Base-by-base conservation (phyloP, 768 basidiomycete genomes). In the Clitopilus hobsonii region DNA sequence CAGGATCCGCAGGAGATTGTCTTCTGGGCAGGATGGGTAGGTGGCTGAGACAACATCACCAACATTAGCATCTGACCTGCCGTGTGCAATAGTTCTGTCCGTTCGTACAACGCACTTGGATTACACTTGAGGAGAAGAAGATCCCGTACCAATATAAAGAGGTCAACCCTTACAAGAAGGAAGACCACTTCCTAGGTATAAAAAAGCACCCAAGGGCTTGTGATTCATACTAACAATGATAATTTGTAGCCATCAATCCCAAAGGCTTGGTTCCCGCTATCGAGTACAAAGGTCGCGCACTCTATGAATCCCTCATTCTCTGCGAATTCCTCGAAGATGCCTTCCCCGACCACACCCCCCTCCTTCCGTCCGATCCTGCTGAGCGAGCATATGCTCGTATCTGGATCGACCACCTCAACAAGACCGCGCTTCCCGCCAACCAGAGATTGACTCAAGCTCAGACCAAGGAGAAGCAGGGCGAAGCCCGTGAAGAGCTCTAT, bases 131-230 rank as follows among this genome's bases (percentile, higher is more conserved):
- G 62, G 86, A 88, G 63, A 80, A 75, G 53, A 78, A 78, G 0
- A 80, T 88, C 25, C 80, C 81, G 1, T 89, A 88, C 61, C 83
- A 85, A 57, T 86, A 85, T 64, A 77, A 78, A 56, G 83, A 87
- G 63, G 76, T 83, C 20, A 85, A 86, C 66, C 84, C 85, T 1
- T 88, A 88, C 73, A 84, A 84, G 69, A 88, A 87, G 60, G 82
- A 82, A 61, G 68, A 74, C 14, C 74, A 79, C 38, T 83, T 82
- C 62, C 70, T 83, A 26, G 77, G 81, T 79, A 56, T 29, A 74
- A 4, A 36, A n/a, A 36, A 2, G 32, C n/a, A 14, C 32, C 13
- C n/a, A n/a, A 36, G n/a, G n/a, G 10, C 8, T 2, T 10, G 23
- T 36, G 30, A n/a, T 10, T 20, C 8, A 22, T 2, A n/a, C 53